These are phyloP conservation scores for Cutaneotrichosporon arboriforme DNA, from an alignment of 1,284 basidiomycete genomes.

Conservation along the genomic window DNA sequence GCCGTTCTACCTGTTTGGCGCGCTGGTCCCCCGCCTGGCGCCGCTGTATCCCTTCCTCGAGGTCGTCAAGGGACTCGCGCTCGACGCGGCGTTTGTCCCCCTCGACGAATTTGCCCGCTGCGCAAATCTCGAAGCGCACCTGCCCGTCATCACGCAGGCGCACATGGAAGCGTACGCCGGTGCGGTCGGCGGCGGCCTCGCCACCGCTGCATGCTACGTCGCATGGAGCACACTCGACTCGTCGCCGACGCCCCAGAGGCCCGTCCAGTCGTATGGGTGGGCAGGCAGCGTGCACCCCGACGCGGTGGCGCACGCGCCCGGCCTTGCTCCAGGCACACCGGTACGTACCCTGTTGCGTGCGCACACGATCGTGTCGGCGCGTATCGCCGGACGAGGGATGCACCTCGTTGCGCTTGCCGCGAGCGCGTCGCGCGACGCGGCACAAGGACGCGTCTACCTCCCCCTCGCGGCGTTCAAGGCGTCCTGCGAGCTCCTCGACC, in stretches of 20 bases:
- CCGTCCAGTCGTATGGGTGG: conserved; percentile 20
- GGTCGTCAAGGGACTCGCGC: conserved; percentile 46
- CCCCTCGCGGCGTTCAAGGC: conserved; percentile 37
- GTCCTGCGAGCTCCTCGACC: conserved; percentile 16
- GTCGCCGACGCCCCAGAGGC: conserved; percentile 6
- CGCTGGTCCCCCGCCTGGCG: conserved; percentile 37
- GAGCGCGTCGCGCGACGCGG: conserved; percentile 48
- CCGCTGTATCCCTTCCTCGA: conserved; percentile 48
- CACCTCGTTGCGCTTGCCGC: conserved; percentile 49
- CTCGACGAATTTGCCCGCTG: neutral
- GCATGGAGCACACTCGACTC: conserved; percentile 41
- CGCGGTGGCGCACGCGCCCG: neutral
- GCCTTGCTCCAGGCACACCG: neutral
- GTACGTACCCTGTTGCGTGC: conserved; percentile 5
- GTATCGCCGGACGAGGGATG: conserved; percentile 48
- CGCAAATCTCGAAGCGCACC: conserved; percentile 3
- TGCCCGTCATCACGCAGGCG: conserved; percentile 43
- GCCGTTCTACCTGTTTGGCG: conserved; percentile 45
- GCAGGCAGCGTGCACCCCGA: conserved; percentile 2
- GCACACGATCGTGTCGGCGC: conserved; percentile 17
- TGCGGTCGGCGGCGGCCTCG: conserved; percentile 49
- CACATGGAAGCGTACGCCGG: conserved; percentile 49
- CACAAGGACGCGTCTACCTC: conserved; percentile 45
- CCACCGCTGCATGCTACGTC: conserved; percentile 48
- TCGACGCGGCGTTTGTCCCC: conserved; percentile 39